These are phyloP conservation scores for Rutstroemia sp. DNA, from an alignment of 2,329 filamentous ascomycete genomes.

Conservation along the genomic window DNA sequence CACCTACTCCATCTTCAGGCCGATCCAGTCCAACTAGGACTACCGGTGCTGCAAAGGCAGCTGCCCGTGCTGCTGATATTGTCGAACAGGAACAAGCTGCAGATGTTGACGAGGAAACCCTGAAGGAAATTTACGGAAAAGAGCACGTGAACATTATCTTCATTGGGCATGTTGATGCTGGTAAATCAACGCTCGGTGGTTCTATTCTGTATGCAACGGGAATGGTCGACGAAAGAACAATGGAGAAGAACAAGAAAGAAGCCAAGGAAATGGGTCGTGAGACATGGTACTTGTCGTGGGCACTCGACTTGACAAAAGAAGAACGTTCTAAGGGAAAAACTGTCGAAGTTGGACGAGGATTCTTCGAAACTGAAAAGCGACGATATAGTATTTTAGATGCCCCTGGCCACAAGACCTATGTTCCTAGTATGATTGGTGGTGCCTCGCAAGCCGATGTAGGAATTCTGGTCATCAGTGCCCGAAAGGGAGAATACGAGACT, in stretches of 20 bases:
- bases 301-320: slow-evolving; percentile 92
- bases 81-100: slow-evolving; percentile 65
- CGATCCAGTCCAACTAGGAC: slow-evolving; percentile 68
- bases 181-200: slow-evolving; percentile 93
- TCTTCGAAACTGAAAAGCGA: slow-evolving; percentile 94
- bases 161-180: slow-evolving; percentile 95
- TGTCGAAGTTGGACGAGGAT: slow-evolving; percentile 91
- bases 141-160: slow-evolving; percentile 93
- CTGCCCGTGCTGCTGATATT: slow-evolving; percentile 64
- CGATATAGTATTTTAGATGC: slow-evolving; percentile 95
- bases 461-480: slow-evolving; percentile 89
- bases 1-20: slow-evolving; percentile 75
- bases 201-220: slow-evolving; percentile 89
- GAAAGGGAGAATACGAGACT: slow-evolving; percentile 98
- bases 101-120: slow-evolving; percentile 72
- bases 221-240: slow-evolving; percentile 98
- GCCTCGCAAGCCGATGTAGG: slow-evolving; percentile 90
- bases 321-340: slow-evolving; percentile 96
- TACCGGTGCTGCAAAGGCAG: slow-evolving; percentile 45
- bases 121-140: slow-evolving; percentile 96
- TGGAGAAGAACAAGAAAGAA: slow-evolving; percentile 97
- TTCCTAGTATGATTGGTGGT: slow-evolving; percentile 96
- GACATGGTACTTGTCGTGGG: slow-evolving; percentile 99
- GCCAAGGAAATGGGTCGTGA: slow-evolving; percentile 94
- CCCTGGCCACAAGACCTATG: slow-evolving; percentile 95